Evolutionary conservation across 345 rosid genomes (phyloP), one percentile per base, ranked within the genome.

Genomic region (Citrus hindsii): DNA sequence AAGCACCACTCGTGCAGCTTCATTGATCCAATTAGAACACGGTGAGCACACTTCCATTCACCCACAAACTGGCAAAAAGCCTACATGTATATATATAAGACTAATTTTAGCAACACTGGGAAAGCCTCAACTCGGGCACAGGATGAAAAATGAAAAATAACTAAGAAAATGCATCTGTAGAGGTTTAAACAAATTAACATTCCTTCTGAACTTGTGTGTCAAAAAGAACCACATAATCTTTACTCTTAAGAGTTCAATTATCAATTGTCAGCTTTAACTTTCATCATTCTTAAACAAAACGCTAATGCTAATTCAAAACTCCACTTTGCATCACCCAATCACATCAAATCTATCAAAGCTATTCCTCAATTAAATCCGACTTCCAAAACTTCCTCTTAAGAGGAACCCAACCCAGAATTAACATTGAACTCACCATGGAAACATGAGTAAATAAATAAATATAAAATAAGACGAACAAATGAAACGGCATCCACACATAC

Each of bases 401-500:
- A 42, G 48, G 48, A 42, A 10, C 48, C 48, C 48, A 42, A 42
- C 48, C 48, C 14, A 10, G 48, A 42, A 9, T 10, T 42, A 51
- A 51, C 56, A 16, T 7, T 16, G 18, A 51, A 51, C 56, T 18
- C 58, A 53, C 5, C 22, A 53, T 18, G 22, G 58, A 5, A 53
- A 53, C 13, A 28, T 24, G 12, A 77, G 63, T 25, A 28, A 2
- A 38, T 9, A 62, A 22, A 58, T 28, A 59, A 30, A 12, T 18
- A 65, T 46, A 33, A 18, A 10, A 42, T 6, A 37, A 73, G 14
- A 42, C 25, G 32, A 75, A 73, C 10, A 48, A 25, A 22, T 21
- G 12, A 35, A n/a, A 13, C 59, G 2, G 58, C 27, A 46, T 46
- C 51, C 13, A 46, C 10, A 19, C 74, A 28, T 73, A 92, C 98